Percentiles rank a stretch among this genome's conserved stretches.
These are phyloP conservation scores for Leucoagaricus sp. DNA, from an alignment of 1,284 basidiomycete genomes.

Conservation along the genomic window DNA sequence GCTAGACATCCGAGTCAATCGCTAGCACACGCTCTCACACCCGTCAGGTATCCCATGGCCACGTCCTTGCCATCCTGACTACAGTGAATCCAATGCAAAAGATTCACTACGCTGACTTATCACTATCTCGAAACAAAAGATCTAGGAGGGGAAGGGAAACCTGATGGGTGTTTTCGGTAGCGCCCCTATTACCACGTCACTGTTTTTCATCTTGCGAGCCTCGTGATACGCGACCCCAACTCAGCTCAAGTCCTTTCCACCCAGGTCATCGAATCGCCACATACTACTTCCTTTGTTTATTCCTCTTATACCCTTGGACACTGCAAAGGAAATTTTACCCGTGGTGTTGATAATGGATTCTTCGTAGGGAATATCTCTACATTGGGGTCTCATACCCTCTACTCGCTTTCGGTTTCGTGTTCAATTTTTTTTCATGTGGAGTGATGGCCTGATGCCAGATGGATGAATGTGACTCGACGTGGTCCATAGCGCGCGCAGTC, in stretches of 20 bases:
- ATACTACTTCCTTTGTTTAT: conserved; percentile 1
- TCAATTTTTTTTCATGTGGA: conserved; percentile 9
- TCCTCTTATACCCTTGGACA: conserved; percentile 4
- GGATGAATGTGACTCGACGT: not conserved
- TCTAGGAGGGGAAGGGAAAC: conserved; percentile 9
- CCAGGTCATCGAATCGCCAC: not conserved
- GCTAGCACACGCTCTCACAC: conserved; percentile 28
- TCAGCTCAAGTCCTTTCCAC: conserved; percentile 1
- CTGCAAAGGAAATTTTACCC: not conserved
- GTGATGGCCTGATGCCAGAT: conserved; percentile 4
- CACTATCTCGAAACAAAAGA: conserved; percentile 13
- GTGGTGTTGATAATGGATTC: not conserved
- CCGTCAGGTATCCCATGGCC: conserved; percentile 28
- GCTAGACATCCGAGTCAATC: conserved; percentile 24
- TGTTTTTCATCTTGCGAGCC: conserved; percentile 9
- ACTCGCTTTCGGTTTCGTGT: conserved; percentile 6
- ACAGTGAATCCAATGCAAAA: not conserved
- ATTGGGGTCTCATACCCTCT: not conserved
- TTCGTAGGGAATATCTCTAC: not conserved
- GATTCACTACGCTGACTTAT: conserved; percentile 5
- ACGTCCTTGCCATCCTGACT: conserved; percentile 21
- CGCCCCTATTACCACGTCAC: conserved; percentile 8
- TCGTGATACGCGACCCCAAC: conserved; percentile 11
- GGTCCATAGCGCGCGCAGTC: not conserved
- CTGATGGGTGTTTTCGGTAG: conserved; percentile 12